Percentiles rank a stretch among this genome's conserved stretches.
Evolutionary conservation across 805 yeast genomes (phyloP).

Genomic region (Candida gorgasii): DNA sequence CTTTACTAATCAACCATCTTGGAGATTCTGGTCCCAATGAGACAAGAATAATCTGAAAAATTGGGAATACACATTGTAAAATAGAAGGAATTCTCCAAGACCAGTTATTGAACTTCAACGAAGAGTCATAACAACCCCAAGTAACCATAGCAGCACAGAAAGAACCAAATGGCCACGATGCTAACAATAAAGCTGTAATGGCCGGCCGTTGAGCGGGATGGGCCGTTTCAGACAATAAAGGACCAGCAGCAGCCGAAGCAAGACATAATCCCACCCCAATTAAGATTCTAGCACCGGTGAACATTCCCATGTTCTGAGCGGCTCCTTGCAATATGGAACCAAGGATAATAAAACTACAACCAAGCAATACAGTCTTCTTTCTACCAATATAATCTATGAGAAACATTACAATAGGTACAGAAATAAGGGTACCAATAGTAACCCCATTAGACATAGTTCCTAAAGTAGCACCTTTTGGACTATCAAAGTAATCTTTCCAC

Average conservation of each 20-base stretch:
- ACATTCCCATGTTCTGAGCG: slow-evolving; percentile 32
- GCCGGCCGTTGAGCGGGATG: slow-evolving; percentile 45
- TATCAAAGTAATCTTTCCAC: slow-evolving; percentile 43
- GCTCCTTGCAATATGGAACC: slow-evolving; percentile 37
- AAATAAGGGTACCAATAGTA: slow-evolving; percentile 37
- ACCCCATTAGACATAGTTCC: slow-evolving; percentile 44
- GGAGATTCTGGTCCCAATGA: slow-evolving; percentile 51
- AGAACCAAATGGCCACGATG: slow-evolving; percentile 53
- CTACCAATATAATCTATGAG: slow-evolving; percentile 40
- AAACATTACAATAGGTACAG: slow-evolving; percentile 25
- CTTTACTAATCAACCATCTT: slow-evolving; percentile 42
- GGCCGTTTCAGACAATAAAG: slow-evolving; percentile 49
- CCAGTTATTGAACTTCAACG: slow-evolving; percentile 17
- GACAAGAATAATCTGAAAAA: slow-evolving; percentile 17
- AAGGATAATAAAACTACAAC: slow-evolving; percentile 24
- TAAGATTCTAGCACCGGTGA: slow-evolving; percentile 45
- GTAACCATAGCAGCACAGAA: slow-evolving; percentile 45
- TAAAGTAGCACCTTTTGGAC: slow-evolving; percentile 34
- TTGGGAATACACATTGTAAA: slow-evolving; percentile 50
- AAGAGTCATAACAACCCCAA: slow-evolving; percentile 5
- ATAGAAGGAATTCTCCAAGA: slow-evolving; percentile 57
- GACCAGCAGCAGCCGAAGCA: slow-evolving; percentile 43
- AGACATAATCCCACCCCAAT: slow-evolving; percentile 47
- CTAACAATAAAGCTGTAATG: slow-evolving; percentile 45
- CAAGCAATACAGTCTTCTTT: slow-evolving; percentile 25